A percentile compares a stretch with the other conserved stretches of the same genome.
Evolutionary conservation across 2,329 filamentous ascomycete species (phyloP).

Genomic region (Xylariaceae sp.): DNA sequence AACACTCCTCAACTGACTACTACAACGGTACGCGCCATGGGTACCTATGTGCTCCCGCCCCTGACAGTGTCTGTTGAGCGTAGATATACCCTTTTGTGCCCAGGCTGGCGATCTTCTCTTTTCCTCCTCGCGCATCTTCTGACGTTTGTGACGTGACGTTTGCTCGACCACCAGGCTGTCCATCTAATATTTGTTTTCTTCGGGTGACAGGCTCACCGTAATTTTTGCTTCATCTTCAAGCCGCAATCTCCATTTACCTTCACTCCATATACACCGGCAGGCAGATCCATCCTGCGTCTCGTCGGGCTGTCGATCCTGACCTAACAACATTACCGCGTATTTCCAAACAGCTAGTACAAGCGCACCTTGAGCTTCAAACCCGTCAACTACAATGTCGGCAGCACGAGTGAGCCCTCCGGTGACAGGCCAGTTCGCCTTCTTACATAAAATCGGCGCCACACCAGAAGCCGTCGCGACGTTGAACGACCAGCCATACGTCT

Average conservation of each 20-base stretch:
- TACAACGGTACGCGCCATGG: too few relatives aligned
- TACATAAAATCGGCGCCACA: constrained; percentile 56
- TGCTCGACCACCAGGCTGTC: not conserved
- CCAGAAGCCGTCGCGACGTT: constrained; percentile 56
- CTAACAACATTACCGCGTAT: not conserved
- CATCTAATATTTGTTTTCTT: constrained; percentile 7
- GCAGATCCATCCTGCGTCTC: not conserved
- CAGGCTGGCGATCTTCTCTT: not conserved
- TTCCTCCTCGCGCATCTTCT: constrained; percentile 6
- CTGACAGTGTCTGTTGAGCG: not conserved
- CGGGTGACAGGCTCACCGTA: constrained; percentile 21
- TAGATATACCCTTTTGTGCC: not conserved
- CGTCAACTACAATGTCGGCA: constrained; percentile 11
- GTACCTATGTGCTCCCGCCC: constrained; percentile 1
- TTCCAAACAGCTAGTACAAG: not conserved
- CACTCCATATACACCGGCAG: not conserved
- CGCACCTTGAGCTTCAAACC: not conserved
- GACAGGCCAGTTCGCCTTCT: constrained; percentile 57
- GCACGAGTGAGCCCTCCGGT: constrained; percentile 6
- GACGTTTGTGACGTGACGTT: constrained; percentile 12
- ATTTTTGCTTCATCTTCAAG: constrained; percentile 8
- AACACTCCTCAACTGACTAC: constrained; percentile 14
- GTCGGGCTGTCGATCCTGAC: not conserved
- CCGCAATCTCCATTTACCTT: not conserved
- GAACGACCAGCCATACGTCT: constrained; percentile 60